Evolutionary conservation across 2,329 filamentous ascomycete species (phyloP).

Genomic region (Penicillium thymicola): DNA sequence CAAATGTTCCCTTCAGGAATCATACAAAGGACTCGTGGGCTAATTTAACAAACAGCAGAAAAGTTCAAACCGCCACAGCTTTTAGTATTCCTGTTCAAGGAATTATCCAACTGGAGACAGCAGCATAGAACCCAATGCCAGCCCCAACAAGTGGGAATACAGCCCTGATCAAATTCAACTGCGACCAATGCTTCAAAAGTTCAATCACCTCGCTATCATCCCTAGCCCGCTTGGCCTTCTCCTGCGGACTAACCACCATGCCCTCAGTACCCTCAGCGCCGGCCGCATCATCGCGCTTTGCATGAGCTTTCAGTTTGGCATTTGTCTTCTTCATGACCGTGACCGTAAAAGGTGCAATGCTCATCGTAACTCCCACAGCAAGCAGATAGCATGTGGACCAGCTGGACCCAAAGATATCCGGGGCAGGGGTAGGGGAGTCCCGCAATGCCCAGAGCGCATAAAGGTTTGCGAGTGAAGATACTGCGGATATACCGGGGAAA

Average conservation of each 20-base stretch:
- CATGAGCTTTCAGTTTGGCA: conserved; percentile 23
- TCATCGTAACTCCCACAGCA: conserved; percentile 23
- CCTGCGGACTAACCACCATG: conserved; percentile 18
- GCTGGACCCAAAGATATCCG: conserved; percentile 6
- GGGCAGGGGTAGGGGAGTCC: conserved; percentile 5
- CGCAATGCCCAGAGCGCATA: conserved; percentile 33
- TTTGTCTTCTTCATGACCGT: conserved; percentile 27
- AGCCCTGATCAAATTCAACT: conserved; percentile 24
- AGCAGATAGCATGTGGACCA: conserved; percentile 21
- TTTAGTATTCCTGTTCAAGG: not conserved
- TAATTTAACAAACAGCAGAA: not conserved
- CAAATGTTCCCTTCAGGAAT: not conserved
- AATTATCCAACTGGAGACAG: conserved; percentile 3
- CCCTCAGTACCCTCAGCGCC: conserved; percentile 20
- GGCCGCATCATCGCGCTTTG: conserved; percentile 23
- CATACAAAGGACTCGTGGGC: not conserved
- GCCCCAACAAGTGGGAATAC: conserved; percentile 25
- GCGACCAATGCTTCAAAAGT: conserved; percentile 21
- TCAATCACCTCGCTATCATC: conserved; percentile 20
- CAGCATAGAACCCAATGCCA: conserved; percentile 23
- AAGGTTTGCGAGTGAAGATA: conserved; percentile 52
- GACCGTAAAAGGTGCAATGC: conserved; percentile 29
- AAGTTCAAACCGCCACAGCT: not conserved
- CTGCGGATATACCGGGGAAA: conserved; percentile 50
- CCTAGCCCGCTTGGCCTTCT: conserved; percentile 17